These are phyloP conservation scores for Aspergillus egyptiacus DNA, from an alignment of 495 filamentous ascomycete genomes.

Conservation along the genomic window DNA sequence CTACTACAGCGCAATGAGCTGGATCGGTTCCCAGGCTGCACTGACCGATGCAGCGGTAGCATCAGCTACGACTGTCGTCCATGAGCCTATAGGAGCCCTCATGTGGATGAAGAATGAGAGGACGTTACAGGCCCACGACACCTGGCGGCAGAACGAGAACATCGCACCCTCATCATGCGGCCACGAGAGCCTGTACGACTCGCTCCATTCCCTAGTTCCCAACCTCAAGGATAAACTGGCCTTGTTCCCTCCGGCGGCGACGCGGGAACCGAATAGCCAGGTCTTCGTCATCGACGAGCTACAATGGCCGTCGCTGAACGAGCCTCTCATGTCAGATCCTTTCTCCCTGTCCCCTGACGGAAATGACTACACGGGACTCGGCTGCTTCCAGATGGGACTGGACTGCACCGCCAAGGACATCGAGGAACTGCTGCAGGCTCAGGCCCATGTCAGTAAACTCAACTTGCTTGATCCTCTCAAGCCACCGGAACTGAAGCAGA, in stretches of 20 bases:
- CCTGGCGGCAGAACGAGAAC: constrained; percentile 8
- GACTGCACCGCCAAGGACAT: constrained; percentile 14
- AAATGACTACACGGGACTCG: constrained; percentile 9
- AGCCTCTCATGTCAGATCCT: constrained; percentile 6
- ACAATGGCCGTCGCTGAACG: constrained; percentile 7
- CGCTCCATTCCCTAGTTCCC: constrained; percentile 10
- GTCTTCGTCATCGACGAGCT: constrained; percentile 9
- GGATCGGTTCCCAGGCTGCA: constrained; percentile 7
- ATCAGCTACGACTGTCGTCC: background rate
- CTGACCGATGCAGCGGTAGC: constrained; percentile 9
- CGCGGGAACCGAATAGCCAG: background rate
- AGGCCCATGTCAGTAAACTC: constrained; percentile 13
- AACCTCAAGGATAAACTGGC: constrained; percentile 7
- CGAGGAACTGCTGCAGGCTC: constrained; percentile 12
- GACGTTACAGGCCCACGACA: constrained; percentile 9
- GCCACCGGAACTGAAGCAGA: constrained; percentile 4
- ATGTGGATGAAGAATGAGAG: constrained; percentile 17
- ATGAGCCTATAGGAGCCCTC: constrained; percentile 14
- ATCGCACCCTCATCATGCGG: background rate
- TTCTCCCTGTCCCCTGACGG: constrained; percentile 15
- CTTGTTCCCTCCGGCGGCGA: constrained; percentile 1
- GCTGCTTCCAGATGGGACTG: constrained; percentile 19
- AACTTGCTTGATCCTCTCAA: constrained; percentile 14
- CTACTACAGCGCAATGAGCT: constrained; percentile 17
- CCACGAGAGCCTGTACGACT: constrained; percentile 7